These are phyloP conservation scores for Pycnococcus provasolii DNA, from an alignment of 139 green algal genomes.

Conservation along the genomic window DNA sequence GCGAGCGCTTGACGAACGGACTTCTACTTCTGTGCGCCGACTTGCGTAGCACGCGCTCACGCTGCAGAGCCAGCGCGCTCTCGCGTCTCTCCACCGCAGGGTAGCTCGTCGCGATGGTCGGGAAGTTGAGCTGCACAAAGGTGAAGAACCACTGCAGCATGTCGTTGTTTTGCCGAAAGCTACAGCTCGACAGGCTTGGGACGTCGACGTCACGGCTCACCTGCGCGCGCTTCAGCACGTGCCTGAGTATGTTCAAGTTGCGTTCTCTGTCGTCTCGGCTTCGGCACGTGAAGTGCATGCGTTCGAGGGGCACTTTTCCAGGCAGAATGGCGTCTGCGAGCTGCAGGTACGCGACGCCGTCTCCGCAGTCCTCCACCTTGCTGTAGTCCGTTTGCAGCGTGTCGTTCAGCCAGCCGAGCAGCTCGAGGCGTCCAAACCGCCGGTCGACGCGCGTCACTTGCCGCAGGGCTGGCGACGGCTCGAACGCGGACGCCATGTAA, in stretches of 20 bases:
- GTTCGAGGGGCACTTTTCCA: not conserved
- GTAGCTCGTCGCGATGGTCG: not conserved
- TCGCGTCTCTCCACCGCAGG: too few species aligned
- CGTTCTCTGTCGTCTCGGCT: not conserved
- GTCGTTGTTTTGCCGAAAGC: constrained; percentile 3
- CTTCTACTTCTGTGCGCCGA: too few species aligned
- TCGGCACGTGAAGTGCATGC: not conserved
- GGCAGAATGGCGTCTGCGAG: constrained; percentile 2
- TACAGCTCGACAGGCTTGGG: not conserved
- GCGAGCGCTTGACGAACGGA: too few species aligned
- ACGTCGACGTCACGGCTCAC: not conserved
- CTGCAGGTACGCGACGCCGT: constrained; percentile 15
- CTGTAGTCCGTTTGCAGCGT: constrained; percentile 1
- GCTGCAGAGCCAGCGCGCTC: too few species aligned
- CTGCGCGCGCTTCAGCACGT: not conserved
- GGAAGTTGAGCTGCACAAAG: not conserved
- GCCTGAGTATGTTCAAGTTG: not conserved
- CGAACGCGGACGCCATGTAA: too few species aligned
- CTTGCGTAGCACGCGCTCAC: too few species aligned
- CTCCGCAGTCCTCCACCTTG: not conserved
- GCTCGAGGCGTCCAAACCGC: not conserved
- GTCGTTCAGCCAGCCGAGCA: constrained; percentile 14
- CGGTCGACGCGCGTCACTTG: not conserved
- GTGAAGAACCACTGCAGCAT: constrained; percentile 8
- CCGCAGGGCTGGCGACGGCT: too few species aligned